Base-by-base conservation (phyloP, 495 filamentous ascomycete species). In the Neurospora pannonica region DNA sequence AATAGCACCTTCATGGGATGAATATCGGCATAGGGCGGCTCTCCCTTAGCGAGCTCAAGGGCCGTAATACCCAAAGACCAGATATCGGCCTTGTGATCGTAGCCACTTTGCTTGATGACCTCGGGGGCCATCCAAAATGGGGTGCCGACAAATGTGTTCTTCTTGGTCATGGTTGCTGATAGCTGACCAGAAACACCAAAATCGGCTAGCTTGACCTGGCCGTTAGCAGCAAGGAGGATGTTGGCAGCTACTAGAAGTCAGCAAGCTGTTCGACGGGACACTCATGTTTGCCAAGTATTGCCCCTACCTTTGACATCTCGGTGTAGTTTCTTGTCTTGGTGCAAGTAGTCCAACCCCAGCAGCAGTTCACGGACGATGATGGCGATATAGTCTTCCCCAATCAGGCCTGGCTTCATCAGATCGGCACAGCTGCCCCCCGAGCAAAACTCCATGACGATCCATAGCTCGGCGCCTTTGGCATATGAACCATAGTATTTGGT, bases 81-180 rank as follows among this genome's bases (percentile, higher is more conserved):
- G 73, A 99, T 97, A 80, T 99, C 96, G 7, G 96, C 97, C 84
- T 98, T 99, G 84, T 97, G 94, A 78, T 98, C 95, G 82, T 99
- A 99, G 48, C 96, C 96, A 71, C 93, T 96, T 80, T 97, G 94
- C 85, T 97, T 97, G 82, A 99, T 99, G 38, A 99, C 96, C 82
- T 99, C 96, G 10, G 96, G 96, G 5, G 96, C 96, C 96, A 99
- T 99, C 96, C 96, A 99, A 83, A 98, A 99, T 1, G 96, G 96
- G 3, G 96, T 98, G 17, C 96, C 96, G 31, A 99, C 96, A 80
- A 99, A 99, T 0, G 96, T 99, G 79, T 98, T 99, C 82, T 97
- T 97, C 84, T 98, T 97, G 34, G 97, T 97, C 93, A 98, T 98
- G n/a, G 96, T 98, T 2, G 94, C 94, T 31, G 95, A 95, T n/a